Percentiles rank a stretch among this genome's conserved stretches.
Conservation (phyloP, 2,329 filamentous ascomycete species). For the Fusarium verrucosum region DNA sequence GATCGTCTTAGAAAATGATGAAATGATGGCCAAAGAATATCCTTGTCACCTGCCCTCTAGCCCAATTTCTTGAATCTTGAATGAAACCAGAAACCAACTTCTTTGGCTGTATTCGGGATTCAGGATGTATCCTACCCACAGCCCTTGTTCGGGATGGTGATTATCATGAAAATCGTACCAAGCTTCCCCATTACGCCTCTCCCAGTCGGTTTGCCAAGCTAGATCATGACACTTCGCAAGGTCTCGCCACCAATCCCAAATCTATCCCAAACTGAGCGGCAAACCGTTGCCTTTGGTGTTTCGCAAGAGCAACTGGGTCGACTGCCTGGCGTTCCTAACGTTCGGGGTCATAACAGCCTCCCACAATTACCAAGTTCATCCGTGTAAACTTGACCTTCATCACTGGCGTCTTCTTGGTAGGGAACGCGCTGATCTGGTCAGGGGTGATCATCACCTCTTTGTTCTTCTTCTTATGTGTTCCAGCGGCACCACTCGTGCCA, state of each 20-base stretch:
- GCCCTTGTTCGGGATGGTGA: background rate
- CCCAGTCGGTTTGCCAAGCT: background rate
- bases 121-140: background rate
- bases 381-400: slow-evolving; percentile 93
- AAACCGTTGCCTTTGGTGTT: slow-evolving; percentile 21
- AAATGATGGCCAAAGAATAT: background rate
- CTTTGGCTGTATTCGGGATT: background rate
- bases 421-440: slow-evolving; percentile 93
- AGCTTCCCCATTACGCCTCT: background rate
- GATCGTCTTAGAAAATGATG: background rate
- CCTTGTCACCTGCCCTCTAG: background rate
- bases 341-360: slow-evolving; percentile 73
- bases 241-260: slow-evolving; percentile 15
- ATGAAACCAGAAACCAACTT: background rate
- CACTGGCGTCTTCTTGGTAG: slow-evolving; percentile 95
- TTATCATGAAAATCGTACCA: background rate
- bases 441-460: slow-evolving; percentile 92
- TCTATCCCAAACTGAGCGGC: slow-evolving; percentile 34
- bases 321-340: slow-evolving; percentile 46
- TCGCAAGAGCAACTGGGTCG: slow-evolving; percentile 18
- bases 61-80: background rate
- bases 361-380: slow-evolving; percentile 93
- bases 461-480: slow-evolving; percentile 74
- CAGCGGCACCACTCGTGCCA: slow-evolving; percentile 43
- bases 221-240: background rate